phyloP scores from a whole-genome alignment of 495 filamentous ascomycete species.

The Aspergillus wentii region DNA sequence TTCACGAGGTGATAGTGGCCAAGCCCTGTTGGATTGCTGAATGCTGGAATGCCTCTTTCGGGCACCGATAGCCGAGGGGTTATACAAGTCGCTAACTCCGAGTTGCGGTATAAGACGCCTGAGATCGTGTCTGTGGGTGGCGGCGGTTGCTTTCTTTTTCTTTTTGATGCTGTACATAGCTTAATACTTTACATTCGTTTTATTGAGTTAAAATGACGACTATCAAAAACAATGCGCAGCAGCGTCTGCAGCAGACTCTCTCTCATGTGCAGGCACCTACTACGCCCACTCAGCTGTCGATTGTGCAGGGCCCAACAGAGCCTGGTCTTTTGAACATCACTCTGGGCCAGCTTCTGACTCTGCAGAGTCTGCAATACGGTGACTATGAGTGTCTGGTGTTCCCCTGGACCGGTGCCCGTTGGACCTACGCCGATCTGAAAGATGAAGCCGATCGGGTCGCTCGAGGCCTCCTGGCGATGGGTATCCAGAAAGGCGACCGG shows the following conservation, averaged over 20 bases:
- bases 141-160: too few relatives aligned
- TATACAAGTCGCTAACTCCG: too few relatives aligned
- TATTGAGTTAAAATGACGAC: constrained; percentile 29
- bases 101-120: too few relatives aligned
- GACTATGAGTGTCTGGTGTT: constrained; percentile 58
- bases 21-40: too few relatives aligned
- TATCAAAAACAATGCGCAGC: constrained; percentile 19
- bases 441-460: constrained; percentile 55
- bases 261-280: constrained; percentile 23
- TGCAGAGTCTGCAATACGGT: constrained; percentile 57
- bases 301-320: constrained; percentile 56
- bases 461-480: constrained; percentile 51
- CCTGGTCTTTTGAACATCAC: constrained; percentile 57
- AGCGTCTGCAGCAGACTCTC: constrained; percentile 35
- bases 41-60: too few relatives aligned
- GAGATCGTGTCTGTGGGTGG: too few relatives aligned
- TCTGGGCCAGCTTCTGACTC: constrained; percentile 54
- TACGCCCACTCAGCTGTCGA: constrained; percentile 31
- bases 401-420: constrained; percentile 60
- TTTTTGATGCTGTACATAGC: too few relatives aligned
- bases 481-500: constrained; percentile 58
- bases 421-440: constrained; percentile 62
- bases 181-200: too few relatives aligned
- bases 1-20: too few relatives aligned
- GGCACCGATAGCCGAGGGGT: too few relatives aligned